phyloP scores from a whole-genome alignment of 2,329 filamentous ascomycete genomes.

The Whalleya microplaca region DNA sequence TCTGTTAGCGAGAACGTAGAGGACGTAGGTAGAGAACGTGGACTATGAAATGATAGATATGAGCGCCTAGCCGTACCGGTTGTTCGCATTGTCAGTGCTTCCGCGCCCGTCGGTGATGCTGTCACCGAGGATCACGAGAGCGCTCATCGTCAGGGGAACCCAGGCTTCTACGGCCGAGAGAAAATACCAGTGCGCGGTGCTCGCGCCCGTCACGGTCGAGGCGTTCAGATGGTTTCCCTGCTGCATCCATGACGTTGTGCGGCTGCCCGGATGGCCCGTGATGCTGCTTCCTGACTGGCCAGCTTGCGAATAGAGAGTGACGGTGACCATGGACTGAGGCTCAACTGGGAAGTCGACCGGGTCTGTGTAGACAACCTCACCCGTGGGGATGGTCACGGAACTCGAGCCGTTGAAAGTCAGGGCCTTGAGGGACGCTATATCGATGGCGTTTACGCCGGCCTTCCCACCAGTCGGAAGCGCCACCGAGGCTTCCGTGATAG shows the following conservation, averaged over 20 bases:
- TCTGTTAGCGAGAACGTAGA: conserved; percentile 9
- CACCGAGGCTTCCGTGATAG: conserved; percentile 62
- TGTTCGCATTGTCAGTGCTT: conserved; percentile 63
- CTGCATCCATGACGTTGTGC: conserved; percentile 64
- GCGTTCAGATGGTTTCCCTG: conserved; percentile 59
- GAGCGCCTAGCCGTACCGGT: conserved; percentile 44
- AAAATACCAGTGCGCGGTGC: conserved; percentile 58
- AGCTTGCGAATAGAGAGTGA: conserved; percentile 60
- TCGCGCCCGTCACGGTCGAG: conserved; percentile 47
- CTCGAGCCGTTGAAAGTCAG: conserved; percentile 62
- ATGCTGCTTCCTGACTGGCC: conserved; percentile 62
- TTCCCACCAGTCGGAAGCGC: conserved; percentile 58
- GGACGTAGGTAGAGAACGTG: no score
- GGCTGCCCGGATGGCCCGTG: conserved; percentile 67
- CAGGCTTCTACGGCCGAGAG: conserved; percentile 62
- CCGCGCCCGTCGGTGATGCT: conserved; percentile 70
- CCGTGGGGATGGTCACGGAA: conserved; percentile 57
- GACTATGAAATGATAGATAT: not conserved
- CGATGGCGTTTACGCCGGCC: conserved; percentile 57
- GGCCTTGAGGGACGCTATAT: conserved; percentile 52
- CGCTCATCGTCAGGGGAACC: conserved; percentile 46
- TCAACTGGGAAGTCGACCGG: conserved; percentile 58
- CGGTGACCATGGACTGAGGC: conserved; percentile 55
- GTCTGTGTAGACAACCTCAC: conserved; percentile 63
- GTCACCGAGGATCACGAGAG: conserved; percentile 62